These are phyloP conservation scores for Gymnopilus junonius DNA, from an alignment of 768 basidiomycete species.

Conservation along the genomic window DNA sequence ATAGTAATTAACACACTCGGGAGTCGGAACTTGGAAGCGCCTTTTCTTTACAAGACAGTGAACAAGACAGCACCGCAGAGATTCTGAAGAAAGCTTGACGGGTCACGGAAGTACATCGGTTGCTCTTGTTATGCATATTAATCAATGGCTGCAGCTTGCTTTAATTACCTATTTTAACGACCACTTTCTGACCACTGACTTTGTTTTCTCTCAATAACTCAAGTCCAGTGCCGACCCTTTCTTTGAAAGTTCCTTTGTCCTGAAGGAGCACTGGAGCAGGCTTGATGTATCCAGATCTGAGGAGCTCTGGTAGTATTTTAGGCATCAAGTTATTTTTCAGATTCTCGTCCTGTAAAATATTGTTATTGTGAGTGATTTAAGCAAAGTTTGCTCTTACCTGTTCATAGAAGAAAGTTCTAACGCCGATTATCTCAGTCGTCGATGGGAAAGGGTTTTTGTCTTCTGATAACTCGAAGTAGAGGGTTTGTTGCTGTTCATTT, in stretches of 20 bases:
- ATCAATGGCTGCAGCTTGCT: too few species aligned
- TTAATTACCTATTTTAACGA: constrained; percentile 32
- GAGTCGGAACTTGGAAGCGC: too few species aligned
- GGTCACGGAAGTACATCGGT: too few species aligned
- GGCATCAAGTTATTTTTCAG: constrained; percentile 49
- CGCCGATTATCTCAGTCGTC: constrained; percentile 38
- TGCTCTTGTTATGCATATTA: too few species aligned
- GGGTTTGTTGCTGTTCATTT: constrained; percentile 28
- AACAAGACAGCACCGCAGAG: neutral
- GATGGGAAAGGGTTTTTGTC: constrained; percentile 42
- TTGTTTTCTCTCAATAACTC: constrained; percentile 50
- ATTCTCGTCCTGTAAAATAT: constrained; percentile 38
- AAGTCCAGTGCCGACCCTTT: constrained; percentile 45
- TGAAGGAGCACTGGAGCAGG: constrained; percentile 46
- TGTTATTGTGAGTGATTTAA: neutral
- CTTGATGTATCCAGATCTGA: constrained; percentile 41
- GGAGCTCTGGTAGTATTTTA: constrained; percentile 46
- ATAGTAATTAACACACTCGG: neutral
- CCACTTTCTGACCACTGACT: constrained; percentile 54
- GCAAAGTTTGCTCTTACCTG: constrained; percentile 32
- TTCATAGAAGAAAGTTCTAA: constrained; percentile 46
- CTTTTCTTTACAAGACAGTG: neutral
- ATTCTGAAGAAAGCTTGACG: too few species aligned
- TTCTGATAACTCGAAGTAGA: constrained; percentile 37
- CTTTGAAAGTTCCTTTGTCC: constrained; percentile 45